These are phyloP conservation scores for Zygoascus bituminiphila DNA, from an alignment of 805 yeast genomes.

Conservation along the genomic window DNA sequence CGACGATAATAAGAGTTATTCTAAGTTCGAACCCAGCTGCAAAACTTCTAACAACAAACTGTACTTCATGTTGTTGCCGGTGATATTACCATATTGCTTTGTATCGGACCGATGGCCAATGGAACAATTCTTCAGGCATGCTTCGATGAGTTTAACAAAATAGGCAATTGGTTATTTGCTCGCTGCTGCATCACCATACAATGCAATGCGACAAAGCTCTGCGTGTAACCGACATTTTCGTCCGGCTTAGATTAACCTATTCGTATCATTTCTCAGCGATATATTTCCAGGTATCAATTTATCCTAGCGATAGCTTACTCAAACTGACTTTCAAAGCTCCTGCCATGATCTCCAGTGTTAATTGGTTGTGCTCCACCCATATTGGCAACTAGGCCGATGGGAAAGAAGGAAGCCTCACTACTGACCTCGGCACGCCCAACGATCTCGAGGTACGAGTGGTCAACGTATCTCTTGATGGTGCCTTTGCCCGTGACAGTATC, in stretches of 20 bases:
- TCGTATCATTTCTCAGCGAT: too few species aligned
- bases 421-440: neutral
- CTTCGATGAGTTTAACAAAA: constrained; percentile 2
- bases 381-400: neutral
- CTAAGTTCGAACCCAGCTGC: constrained; percentile 11
- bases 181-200: too few species aligned
- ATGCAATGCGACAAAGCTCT: too few species aligned
- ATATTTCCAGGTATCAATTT: too few species aligned
- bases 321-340: neutral
- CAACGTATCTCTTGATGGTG: neutral
- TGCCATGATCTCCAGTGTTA: neutral
- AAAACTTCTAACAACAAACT: constrained; percentile 10
- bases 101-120: constrained; percentile 16
- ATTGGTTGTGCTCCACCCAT: neutral
- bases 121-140: constrained; percentile 10
- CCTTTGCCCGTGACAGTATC: neutral
- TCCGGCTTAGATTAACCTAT: too few species aligned
- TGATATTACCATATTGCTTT: constrained; percentile 15
- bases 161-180: constrained; percentile 13
- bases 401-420: too few species aligned
- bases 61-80: constrained; percentile 11
- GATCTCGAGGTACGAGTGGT: neutral
- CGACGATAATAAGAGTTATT: constrained; percentile 15
- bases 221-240: too few species aligned
- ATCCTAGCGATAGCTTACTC: too few species aligned